phyloP scores from a whole-genome alignment of 169 alveolate genomes.

The Eimeria mitis region DNA sequence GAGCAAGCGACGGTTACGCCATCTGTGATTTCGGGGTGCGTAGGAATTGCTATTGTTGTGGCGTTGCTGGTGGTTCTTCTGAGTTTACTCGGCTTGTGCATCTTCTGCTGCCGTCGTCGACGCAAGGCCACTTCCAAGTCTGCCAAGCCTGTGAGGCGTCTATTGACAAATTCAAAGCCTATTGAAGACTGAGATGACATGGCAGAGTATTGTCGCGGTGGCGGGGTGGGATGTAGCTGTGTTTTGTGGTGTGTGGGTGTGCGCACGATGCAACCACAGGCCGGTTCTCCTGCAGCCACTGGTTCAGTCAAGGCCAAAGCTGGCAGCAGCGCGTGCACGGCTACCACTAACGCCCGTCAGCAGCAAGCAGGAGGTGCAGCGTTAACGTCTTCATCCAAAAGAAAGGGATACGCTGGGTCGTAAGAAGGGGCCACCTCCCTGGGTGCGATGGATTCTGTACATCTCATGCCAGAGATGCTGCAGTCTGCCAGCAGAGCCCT shows the following conservation, averaged over 20 bases:
- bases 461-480: not conserved
- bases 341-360: not conserved
- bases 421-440: not conserved
- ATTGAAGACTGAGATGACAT: not conserved
- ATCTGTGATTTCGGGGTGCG: not conserved
- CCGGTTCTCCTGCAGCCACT: not conserved
- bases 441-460: not conserved
- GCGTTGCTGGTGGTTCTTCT: not conserved
- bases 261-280: not conserved
- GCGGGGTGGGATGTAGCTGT: not conserved
- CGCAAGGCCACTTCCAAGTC: not conserved
- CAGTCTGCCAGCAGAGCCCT: not conserved
- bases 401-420: not conserved
- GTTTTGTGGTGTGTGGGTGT: not conserved
- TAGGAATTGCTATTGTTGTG: not conserved
- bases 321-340: not conserved
- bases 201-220: not conserved
- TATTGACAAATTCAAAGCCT: not conserved
- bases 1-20: not conserved
- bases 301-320: not conserved
- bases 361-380: not conserved
- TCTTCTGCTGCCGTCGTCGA: slow-evolving; percentile 38
- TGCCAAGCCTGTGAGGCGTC: not conserved
- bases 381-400: not conserved
- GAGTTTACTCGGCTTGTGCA: slow-evolving; percentile 9